Base-by-base conservation (phyloP, 805 yeast genomes). In the Saccharomycopsis synnaedendra region DNA sequence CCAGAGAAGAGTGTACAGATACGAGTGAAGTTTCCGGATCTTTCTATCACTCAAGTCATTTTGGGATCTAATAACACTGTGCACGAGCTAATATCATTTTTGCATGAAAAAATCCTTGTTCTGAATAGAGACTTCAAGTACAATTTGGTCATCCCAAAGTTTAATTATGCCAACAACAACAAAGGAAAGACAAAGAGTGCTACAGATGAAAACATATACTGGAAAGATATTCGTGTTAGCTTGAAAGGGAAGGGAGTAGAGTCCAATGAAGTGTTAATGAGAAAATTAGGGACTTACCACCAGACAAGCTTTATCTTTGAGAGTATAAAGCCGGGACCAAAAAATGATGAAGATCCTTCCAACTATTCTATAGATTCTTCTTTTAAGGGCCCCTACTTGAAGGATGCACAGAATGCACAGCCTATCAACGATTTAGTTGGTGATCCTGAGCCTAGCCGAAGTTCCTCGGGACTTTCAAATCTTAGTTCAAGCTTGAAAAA, bases 21-120 rank as follows among this genome's bases (percentile, higher is more conserved):
- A 3, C 53, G 68, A 44, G 50, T 66, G 8, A 62, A 59, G 43
- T 65, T 66, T 43, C 68, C 69, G 1, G 68, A 66, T 46, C 54
- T 54, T 39, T 55, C 57, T 5, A 54, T 60, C 5, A 58, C 63
- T 6, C 66, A 63, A 43, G 32, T 64, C 19, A 57, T 41, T 4
- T 46, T 65, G 32, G 43, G 50, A 0, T 56, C 63, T 1, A 50
- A 43, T 0, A 48, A 57, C 36, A 59, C 64, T 1, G 45, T 64
- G 32, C 45, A 53, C 8, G 65, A 64, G 29, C 41, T 65, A 19
- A 56, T 57, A 35, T 43, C 52, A 3, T 38, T 58, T 5, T 41
- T 64, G 28, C 46, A 55, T 4, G 39, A 46, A 5, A 50, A 58
- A 9, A 51, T 63, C 5, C 46, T 64, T 11, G 38, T 43, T 1